phyloP scores from a whole-genome alignment of 768 basidiomycete species.

The Phlegmacium glaucopus region DNA sequence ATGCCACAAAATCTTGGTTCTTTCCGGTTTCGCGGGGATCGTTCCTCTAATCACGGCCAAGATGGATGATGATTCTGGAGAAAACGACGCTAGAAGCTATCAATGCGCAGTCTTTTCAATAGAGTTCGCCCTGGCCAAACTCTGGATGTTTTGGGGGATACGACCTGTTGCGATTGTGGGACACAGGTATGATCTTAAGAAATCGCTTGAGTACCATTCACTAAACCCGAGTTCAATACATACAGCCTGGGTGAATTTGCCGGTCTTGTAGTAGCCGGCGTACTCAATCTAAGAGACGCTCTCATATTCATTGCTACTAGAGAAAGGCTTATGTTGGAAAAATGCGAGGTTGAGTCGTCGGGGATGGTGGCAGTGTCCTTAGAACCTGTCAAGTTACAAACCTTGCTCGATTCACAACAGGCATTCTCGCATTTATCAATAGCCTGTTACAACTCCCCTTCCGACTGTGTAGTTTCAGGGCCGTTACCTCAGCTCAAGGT shows the following conservation, averaged over 20 bases:
- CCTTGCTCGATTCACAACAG: conserved; percentile 29
- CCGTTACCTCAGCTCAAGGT: conserved; percentile 37
- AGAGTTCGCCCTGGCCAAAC: conserved; percentile 55
- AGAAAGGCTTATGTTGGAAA: conserved; percentile 51
- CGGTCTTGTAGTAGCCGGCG: conserved; percentile 60
- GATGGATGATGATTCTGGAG: conserved; percentile 2
- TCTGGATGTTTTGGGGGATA: conserved; percentile 74
- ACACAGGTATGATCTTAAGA: conserved; percentile 52
- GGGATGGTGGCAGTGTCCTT: conserved; percentile 63
- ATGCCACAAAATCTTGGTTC: conserved; percentile 49
- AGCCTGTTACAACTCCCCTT: conserved; percentile 61
- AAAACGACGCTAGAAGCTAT: conserved; percentile 27
- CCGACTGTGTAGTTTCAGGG: conserved; percentile 60
- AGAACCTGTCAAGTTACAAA: conserved; percentile 27
- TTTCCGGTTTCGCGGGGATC: conserved; percentile 50
- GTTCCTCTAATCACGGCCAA: conserved; percentile 36
- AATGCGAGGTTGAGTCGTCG: conserved; percentile 40
- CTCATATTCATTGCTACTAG: conserved; percentile 55
- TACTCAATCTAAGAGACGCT: conserved; percentile 54
- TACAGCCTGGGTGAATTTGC: conserved; percentile 73
- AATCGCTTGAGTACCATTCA: not conserved
- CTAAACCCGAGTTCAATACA: conserved; percentile 8
- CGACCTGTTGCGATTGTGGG: conserved; percentile 59
- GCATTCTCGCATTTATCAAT: conserved; percentile 39
- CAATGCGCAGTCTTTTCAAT: conserved; percentile 59